Conservation (phyloP, 257 asterid genomes). For the Solanum arcanum region DNA sequence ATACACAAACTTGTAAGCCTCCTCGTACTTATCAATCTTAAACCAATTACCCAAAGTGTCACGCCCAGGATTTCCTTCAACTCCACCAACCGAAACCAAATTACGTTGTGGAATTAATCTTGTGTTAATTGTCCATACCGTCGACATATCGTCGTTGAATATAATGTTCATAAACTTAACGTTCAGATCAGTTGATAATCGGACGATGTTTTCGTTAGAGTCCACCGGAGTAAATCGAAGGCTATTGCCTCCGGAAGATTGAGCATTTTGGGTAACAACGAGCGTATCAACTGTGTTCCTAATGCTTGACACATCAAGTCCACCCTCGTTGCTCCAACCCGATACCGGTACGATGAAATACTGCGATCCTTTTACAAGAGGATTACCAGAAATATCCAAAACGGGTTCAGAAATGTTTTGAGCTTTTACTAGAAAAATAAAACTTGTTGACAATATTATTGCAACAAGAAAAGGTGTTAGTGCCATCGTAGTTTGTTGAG, state of each 20-base stretch:
- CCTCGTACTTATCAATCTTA: not conserved
- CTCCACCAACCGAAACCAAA: constrained; percentile 1
- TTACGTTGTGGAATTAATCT: not conserved
- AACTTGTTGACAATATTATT: not conserved
- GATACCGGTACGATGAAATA: not conserved
- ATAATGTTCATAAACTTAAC: not conserved
- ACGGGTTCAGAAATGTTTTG: not conserved
- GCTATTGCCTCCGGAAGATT: not conserved
- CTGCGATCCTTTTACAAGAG: not conserved
- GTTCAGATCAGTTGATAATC: not conserved
- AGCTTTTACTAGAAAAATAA: not conserved
- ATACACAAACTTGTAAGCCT: constrained; percentile 1
- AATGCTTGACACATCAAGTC: not conserved
- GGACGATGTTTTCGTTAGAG: not conserved
- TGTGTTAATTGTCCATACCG: not conserved
- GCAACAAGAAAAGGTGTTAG: not conserved
- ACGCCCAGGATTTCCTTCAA: constrained; percentile 5
- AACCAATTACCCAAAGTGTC: not conserved
- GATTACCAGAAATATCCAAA: not conserved
- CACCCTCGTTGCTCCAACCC: not conserved
- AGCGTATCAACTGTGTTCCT: not conserved
- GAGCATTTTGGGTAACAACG: not conserved
- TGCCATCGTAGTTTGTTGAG: not conserved
- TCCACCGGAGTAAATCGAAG: not conserved
- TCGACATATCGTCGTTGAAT: not conserved